Evolutionary conservation across 139 green algal genomes (phyloP), one percentile per base, ranked within the genome.

Genomic region (Protoeuglena noctilucae): DNA sequence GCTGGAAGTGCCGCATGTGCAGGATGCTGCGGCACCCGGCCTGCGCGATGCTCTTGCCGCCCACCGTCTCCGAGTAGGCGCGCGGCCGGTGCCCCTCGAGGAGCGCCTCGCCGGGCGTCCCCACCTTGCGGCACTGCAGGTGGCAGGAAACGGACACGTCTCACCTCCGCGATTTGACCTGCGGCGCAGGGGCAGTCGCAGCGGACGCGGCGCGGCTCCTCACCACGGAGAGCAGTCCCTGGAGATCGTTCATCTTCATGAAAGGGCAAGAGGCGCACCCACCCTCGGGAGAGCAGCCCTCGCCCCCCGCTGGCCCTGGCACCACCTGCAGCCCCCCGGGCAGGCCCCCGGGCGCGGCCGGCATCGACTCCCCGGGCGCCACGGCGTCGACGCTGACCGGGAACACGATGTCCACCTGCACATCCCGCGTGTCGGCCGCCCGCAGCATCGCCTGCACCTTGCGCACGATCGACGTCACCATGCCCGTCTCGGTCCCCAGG

Each of bases 401-500:
- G 62, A 98, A 97, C 19, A 98, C 83, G 29, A 98, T 81, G 64
- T 98, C 90, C 17, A 96, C 87, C 47, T 86, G 71, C 25, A 98
- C 57, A 47, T 85, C 40, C 3, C 21, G 18, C 26, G 28, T 22
- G 3, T 18, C 51, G 40, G 54, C 40, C 47, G 41, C 50, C 25
- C 6, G 22, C 26, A 69, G 59, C 77, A 84, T 66, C 21, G 29
- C 57, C 62, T 91, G 79, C 59, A 89, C 86, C 62, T 75, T 78
- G 45, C 79, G 66, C 64, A 98, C 90, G 60, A 98, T 96, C 55
- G 65, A 78, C 1, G 91, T 98, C 51, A 97, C 77, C 91, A 98
- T 98, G 51, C 91, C 91, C 1, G 79, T 69, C 76, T 98, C 91
- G 3, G 91, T 98, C 46, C 91, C 91, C 61, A 98, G 76, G 51